Base-by-base conservation (phyloP, 2,329 filamentous ascomycete genomes). In the Diplodia seriata region DNA sequence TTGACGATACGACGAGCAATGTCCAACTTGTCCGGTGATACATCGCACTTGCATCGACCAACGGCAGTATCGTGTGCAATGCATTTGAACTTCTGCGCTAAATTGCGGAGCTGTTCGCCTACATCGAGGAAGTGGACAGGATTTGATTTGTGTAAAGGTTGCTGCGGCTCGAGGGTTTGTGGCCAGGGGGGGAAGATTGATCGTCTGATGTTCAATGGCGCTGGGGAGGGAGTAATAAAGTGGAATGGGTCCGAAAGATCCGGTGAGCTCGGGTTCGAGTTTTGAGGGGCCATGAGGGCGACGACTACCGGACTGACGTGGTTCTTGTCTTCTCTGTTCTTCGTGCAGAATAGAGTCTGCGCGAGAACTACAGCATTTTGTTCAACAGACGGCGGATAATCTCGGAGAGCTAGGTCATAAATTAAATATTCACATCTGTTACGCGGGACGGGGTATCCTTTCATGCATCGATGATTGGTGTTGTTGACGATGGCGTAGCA, bases 401-500 rank as follows among this genome's bases (percentile, higher is more conserved):
- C 33, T 9, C 31, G 8, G 31, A 33, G 6, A 8, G 8, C 31
- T 33, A 1, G 1, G 31, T 7, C 4, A 2, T 33, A 7, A 3
- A 33, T 33, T 8, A 33, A 33, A 7, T 33, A 8, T 33, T 33
- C 1, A 33, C 5, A 33, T 33, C 23, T 33, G 31, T 33, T 2
- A 8, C 31, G 31, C 8, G 31, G 31, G 31, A 33, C 6, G 5
- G 31, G 2, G 8, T 33, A 33, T 33, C 14, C 33, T 14, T 36
- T 14, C 50, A 53, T 4, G 50, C 50, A 53, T 29, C 50, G 50
- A 1, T 29, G 50, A 3, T 53, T 23, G 26, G 23, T 12, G 26
- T 53, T 53, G 50, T 53, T 23, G 14, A 23, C 23, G 29, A 53
- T 53, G 23, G 50, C 50, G 50, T 53, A 18, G 50, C 50, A 53